Percentiles rank a stretch among this genome's conserved stretches.
Conservation (phyloP, 106 monocot genomes). For the Phalaenopsis equestris region DNA sequence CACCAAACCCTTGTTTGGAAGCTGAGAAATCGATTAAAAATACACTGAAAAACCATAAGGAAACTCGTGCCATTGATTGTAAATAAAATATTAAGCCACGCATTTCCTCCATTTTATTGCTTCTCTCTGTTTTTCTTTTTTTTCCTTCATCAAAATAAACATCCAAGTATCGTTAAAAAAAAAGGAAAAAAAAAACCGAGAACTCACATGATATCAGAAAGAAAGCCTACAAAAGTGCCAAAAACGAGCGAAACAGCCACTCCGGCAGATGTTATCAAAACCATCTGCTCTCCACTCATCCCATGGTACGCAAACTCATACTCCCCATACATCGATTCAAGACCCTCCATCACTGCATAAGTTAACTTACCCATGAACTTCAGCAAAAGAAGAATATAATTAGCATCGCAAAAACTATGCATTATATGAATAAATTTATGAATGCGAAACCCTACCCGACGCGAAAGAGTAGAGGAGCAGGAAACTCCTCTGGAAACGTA, state of each 20-base stretch:
- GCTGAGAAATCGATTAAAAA: neutral
- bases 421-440: neutral
- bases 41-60: no score
- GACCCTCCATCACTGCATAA: conserved; percentile 51
- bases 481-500: conserved; percentile 74
- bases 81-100: neutral
- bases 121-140: neutral
- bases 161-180: neutral
- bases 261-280: conserved; percentile 33
- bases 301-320: conserved; percentile 40
- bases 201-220: conserved; percentile 74
- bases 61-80: no score
- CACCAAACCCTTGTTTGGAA: neutral
- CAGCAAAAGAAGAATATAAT: conserved; percentile 8
- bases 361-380: neutral
- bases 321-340: conserved; percentile 60
- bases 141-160: neutral
- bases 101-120: neutral
- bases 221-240: conserved; percentile 56
- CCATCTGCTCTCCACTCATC: conserved; percentile 54
- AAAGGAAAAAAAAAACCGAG: neutral
- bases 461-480: conserved; percentile 70
- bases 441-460: conserved; percentile 30
- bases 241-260: conserved; percentile 40
- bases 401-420: neutral